These are phyloP conservation scores for Dichotomocladium elegans DNA, from an alignment of 371 early-diverging fungal species.

Conservation along the genomic window DNA sequence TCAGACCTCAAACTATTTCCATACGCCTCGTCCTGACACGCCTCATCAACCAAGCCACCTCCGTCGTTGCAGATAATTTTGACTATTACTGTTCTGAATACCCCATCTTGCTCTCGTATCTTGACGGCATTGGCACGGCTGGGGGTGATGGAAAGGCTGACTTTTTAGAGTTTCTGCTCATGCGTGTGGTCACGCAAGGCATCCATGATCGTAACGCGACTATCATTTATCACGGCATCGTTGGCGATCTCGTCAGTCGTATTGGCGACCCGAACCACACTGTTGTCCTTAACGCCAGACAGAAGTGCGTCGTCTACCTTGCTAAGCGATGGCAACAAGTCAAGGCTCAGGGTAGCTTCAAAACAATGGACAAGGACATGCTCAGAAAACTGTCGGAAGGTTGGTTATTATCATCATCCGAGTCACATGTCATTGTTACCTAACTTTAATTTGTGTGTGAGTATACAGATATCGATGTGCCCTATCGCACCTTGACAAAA, in stretches of 20 bases:
- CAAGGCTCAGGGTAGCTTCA: conserved; percentile 32
- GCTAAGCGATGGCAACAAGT: conserved; percentile 21
- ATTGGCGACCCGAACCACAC: conserved; percentile 36
- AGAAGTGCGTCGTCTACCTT: conserved; percentile 30
- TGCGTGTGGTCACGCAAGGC: conserved; percentile 32
- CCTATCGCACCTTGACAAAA: conserved; percentile 30
- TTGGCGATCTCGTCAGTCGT: conserved; percentile 37
- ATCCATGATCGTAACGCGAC: conserved; percentile 35
- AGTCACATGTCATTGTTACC: neutral
- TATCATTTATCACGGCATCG: conserved; percentile 42
- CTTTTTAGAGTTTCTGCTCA: conserved; percentile 41
- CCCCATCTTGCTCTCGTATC: conserved; percentile 43
- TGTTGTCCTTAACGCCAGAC: conserved; percentile 28
- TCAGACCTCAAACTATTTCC: too few relatives aligned
- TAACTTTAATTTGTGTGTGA: neutral
- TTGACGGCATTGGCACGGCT: conserved; percentile 35
- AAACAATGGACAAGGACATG: conserved; percentile 26
- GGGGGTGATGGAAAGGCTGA: conserved; percentile 29
- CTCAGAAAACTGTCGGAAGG: conserved; percentile 34
- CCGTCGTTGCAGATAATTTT: conserved; percentile 32
- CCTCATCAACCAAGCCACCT: conserved; percentile 29
- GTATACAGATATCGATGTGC: conserved; percentile 29
- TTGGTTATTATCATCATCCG: neutral
- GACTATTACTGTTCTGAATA: conserved; percentile 46
- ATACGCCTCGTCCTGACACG: too few relatives aligned